Percentiles rank a stretch among this genome's conserved stretches.
Conservation (phyloP, 140 eudicot species). For the Erigeron philadelphicus region DNA sequence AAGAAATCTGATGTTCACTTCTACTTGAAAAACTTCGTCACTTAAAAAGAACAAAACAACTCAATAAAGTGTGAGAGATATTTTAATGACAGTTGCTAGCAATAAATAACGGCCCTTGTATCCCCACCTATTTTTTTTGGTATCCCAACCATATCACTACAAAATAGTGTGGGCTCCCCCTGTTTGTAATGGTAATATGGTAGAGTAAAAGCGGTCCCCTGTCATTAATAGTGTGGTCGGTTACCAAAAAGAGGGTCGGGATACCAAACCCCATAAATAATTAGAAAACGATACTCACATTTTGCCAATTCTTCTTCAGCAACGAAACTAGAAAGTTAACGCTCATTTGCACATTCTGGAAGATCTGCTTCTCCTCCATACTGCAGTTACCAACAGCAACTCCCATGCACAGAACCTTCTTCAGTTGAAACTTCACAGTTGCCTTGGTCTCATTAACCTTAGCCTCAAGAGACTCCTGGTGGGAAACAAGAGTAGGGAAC, state of each 20-base stretch:
- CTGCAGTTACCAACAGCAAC: conserved; percentile 68
- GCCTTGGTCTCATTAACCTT: conserved; percentile 70
- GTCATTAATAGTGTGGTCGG: too few species aligned
- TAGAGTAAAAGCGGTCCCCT: too few species aligned
- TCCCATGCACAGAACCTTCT: conserved; percentile 81
- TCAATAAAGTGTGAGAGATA: too few species aligned
- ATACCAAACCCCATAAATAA: too few species aligned
- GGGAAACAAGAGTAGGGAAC: conserved; percentile 66
- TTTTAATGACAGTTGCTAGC: too few species aligned
- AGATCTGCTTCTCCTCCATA: conserved; percentile 73
- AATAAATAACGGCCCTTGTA: too few species aligned
- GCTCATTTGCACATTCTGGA: conserved; percentile 77
- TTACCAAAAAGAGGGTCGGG: too few species aligned
- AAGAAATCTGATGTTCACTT: not conserved
- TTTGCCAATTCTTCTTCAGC: conserved; percentile 85
- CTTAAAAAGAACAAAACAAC: too few species aligned
- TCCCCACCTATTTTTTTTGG: too few species aligned
- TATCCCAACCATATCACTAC: too few species aligned
- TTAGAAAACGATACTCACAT: conserved; percentile 35
- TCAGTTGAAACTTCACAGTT: conserved; percentile 64
- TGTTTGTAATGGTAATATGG: too few species aligned
- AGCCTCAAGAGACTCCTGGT: conserved; percentile 63
- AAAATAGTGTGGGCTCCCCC: too few species aligned
- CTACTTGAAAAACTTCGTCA: not conserved
- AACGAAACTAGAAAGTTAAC: conserved; percentile 78